Percentiles rank a stretch among this genome's conserved stretches.
Evolutionary conservation across 2,329 filamentous ascomycete species (phyloP).

Genomic region (Xylaria sp.): DNA sequence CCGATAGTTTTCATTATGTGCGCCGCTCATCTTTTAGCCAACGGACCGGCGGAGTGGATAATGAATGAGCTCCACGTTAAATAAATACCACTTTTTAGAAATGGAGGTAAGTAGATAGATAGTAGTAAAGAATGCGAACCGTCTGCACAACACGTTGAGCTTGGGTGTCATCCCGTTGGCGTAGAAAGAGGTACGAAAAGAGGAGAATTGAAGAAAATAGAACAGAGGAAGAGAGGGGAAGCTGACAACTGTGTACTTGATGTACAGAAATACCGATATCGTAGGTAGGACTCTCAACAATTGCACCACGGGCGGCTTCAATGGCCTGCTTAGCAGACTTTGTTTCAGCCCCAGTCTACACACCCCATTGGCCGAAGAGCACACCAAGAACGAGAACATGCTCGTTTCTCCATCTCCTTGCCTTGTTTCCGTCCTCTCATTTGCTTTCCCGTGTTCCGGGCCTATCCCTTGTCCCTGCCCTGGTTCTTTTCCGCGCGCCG

Average conservation of each 20-base stretch:
- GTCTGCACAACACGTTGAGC: background rate
- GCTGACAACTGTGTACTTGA: conserved; percentile 15
- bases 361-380: background rate
- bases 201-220: background rate
- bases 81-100: conserved; percentile 2
- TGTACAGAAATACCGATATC: background rate
- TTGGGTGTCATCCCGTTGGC: background rate
- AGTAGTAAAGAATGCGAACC: background rate
- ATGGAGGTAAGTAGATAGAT: background rate
- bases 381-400: conserved; percentile 5
- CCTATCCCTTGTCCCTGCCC: conserved; percentile 10
- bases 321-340: background rate
- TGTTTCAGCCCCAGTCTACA: conserved; percentile 32
- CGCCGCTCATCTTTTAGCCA: conserved; percentile 24
- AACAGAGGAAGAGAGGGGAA: background rate
- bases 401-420: background rate
- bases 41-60: conserved; percentile 17
- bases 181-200: background rate
- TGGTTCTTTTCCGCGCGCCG: conserved; percentile 10
- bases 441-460: conserved; percentile 12
- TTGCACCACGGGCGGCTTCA: background rate
- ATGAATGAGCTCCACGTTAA: conserved; percentile 18
- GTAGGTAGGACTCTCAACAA: background rate
- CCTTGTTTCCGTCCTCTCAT: conserved; percentile 19
- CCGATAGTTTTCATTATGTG: background rate